Evolutionary conservation across 148 eudicot genomes (phyloP).

Genomic region (Euryodendron excelsum): DNA sequence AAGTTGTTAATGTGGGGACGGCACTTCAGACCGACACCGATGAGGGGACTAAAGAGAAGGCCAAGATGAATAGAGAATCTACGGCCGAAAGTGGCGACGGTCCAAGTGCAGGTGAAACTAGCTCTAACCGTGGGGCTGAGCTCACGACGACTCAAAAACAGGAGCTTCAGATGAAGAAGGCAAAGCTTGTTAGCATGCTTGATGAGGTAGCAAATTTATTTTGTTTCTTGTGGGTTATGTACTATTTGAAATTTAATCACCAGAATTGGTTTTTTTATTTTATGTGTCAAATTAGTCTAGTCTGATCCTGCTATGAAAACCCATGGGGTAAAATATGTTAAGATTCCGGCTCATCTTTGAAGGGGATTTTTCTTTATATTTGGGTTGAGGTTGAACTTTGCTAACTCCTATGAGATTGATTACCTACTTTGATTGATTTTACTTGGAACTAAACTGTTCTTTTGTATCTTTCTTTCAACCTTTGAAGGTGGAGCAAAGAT

Average conservation of each 20-base stretch:
- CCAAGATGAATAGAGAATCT: conserved; percentile 20
- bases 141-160: conserved; percentile 61
- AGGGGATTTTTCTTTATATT: too few relatives aligned
- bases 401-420: neutral
- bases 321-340: too few relatives aligned
- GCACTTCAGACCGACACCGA: conserved; percentile 6
- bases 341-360: too few relatives aligned
- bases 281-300: too few relatives aligned
- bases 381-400: too few relatives aligned
- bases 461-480: neutral
- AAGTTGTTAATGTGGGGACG: conserved; percentile 54
- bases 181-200: conserved; percentile 72
- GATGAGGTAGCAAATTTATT: conserved; percentile 50
- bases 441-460: neutral
- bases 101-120: conserved; percentile 22
- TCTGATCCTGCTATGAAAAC: too few relatives aligned
- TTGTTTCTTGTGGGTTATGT: neutral
- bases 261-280: neutral
- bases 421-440: neutral
- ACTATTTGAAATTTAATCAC: neutral
- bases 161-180: conserved; percentile 78
- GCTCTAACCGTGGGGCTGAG: conserved; percentile 30
- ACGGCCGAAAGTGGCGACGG: conserved; percentile 21
- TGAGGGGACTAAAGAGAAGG: conserved; percentile 13
- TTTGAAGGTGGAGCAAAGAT: conserved; percentile 66